A percentile compares a stretch with the other conserved stretches of the same genome.
phyloP scores from a whole-genome alignment of 805 yeast genomes.

The Candida adriatica region DNA sequence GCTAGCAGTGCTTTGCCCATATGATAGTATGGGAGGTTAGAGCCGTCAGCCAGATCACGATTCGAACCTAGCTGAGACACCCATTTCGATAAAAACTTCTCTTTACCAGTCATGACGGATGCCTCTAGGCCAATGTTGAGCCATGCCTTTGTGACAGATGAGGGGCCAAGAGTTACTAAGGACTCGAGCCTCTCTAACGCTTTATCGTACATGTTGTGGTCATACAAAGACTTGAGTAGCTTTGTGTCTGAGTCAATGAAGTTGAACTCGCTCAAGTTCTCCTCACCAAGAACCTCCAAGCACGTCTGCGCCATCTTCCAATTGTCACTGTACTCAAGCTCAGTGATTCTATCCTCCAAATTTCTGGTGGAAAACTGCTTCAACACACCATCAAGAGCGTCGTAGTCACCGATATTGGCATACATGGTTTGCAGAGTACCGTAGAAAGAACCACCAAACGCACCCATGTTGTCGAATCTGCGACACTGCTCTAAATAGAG shows the following conservation, averaged over 20 bases:
- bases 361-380: constrained; percentile 63
- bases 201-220: constrained; percentile 70
- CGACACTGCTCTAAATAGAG: constrained; percentile 76
- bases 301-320: constrained; percentile 89
- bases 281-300: constrained; percentile 55
- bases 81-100: constrained; percentile 51
- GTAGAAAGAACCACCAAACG: constrained; percentile 31
- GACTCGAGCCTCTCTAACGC: constrained; percentile 17
- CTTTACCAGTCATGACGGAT: constrained; percentile 57
- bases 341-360: constrained; percentile 68
- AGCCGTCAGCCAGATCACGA: constrained; percentile 39
- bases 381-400: constrained; percentile 81
- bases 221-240: constrained; percentile 61
- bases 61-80: constrained; percentile 40
- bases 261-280: constrained; percentile 23
- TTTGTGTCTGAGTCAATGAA: constrained; percentile 35
- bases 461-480: constrained; percentile 29
- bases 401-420: constrained; percentile 82
- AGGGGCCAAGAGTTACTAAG: constrained; percentile 4
- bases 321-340: constrained; percentile 76
- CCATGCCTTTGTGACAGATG: constrained; percentile 38
- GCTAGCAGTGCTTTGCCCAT: constrained; percentile 56
- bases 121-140: constrained; percentile 67
- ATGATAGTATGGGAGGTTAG: constrained; percentile 50
- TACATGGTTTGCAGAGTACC: constrained; percentile 69